Evolutionary conservation across 2,329 filamentous ascomycete species (phyloP), one percentile per base, ranked within the genome.

Genomic region (Ophiostoma piceae): DNA sequence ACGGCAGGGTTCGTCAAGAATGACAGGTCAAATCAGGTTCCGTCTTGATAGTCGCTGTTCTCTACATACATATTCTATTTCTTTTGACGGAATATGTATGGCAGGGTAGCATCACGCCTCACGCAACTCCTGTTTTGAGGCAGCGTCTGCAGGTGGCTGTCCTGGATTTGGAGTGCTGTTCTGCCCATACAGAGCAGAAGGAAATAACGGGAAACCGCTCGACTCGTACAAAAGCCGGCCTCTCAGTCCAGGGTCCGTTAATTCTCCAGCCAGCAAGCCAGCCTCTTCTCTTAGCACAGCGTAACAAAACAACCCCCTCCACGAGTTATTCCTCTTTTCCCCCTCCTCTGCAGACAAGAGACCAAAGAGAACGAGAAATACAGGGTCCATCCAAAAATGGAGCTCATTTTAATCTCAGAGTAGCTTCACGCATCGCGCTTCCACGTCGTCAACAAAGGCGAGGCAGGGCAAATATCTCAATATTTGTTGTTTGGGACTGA

Each of bases 91-190:
- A 47, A 47, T 47, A n/a, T 47, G 51, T 57, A 57, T 57, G 51
- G 51, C 51, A 57, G 51, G 51, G 51, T 57, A 57, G 51, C 51
- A 57, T 57, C n/a, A 26, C 51, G 51, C 51, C n/a, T 57, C n/a
- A 57, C 51, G 51, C 51, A 57, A 26, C 51, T 57, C 51, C 51
- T 57, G 51, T 29, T 57, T 57, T 57, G 51, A 47, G 43, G 43
- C 19, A 47, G 43, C 43, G 43, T 19, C 43, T 47, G 43, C 43
- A 47, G 41, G 35, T 35, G 35, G 14, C 41, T 47, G 41, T 47
- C 41, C 16, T 41, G 39, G 11, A 41, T 3, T 19, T 47, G 16
- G 12, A 14, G 14, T 47, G 9, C 12, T 43, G 41, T 11, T 35
- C 35, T 35, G 3, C 35, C 35, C 8, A 29, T 29, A 29, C 35